Conservation (phyloP, 1,139 yeast species). For the Geotrichum candidum region DNA sequence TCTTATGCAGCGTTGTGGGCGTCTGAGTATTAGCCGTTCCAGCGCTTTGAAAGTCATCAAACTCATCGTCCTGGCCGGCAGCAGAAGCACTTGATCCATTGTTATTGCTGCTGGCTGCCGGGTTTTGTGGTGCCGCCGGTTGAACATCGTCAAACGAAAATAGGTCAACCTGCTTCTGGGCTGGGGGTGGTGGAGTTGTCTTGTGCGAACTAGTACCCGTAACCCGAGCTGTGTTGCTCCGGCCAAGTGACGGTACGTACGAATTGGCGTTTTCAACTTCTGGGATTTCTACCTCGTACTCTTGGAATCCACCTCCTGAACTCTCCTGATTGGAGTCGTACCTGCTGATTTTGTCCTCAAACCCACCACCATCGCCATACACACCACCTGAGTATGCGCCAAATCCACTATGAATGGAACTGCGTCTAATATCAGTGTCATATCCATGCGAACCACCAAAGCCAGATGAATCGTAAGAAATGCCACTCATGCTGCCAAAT, state of each 20-base stretch:
- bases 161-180: conserved; percentile 41
- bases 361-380: conserved; percentile 78
- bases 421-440: conserved; percentile 29
- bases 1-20: conserved; percentile 25
- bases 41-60: conserved; percentile 91
- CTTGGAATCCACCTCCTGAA: conserved; percentile 50
- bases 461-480: conserved; percentile 26
- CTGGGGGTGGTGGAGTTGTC: conserved; percentile 22
- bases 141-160: conserved; percentile 46
- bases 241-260: conserved; percentile 16
- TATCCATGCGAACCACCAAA: conserved; percentile 27
- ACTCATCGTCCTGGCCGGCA: conserved; percentile 71
- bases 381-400: conserved; percentile 45
- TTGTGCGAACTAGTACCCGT: not conserved
- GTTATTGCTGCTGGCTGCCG: conserved; percentile 4
- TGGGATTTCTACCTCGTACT: conserved; percentile 46
- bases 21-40: conserved; percentile 29
- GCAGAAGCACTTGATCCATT: conserved; percentile 22
- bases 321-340: conserved; percentile 26
- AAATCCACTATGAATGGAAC: conserved; percentile 37
- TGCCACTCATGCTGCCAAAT: conserved; percentile 35
- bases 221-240: not conserved
- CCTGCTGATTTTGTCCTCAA: conserved; percentile 35
- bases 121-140: conserved; percentile 19
- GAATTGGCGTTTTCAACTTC: conserved; percentile 13